Base-by-base conservation (phyloP, 2,329 filamentous ascomycete species). In the Fusarium verrucosum region DNA sequence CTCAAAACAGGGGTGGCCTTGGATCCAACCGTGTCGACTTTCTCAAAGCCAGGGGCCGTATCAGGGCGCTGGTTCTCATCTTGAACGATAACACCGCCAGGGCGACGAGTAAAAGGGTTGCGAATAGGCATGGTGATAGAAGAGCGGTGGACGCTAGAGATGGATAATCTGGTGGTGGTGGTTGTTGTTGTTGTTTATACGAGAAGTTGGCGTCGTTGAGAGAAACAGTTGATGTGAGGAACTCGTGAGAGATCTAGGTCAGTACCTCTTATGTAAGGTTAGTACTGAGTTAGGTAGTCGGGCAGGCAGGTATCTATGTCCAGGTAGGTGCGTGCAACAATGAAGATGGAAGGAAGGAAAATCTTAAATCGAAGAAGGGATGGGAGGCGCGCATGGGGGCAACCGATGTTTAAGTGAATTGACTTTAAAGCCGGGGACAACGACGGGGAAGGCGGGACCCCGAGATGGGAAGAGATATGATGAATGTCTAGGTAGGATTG, bases 101-200 rank as follows among this genome's bases (percentile, higher is more conserved):
- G 78, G 50, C 86, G 88, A 71, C 86, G 85, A 53, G 84, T 80
- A 74, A 92, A 90, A 26, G 89, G 87, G 76, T 92, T 92, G 68
- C 90, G 88, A 73, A 92, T 90, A 62, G 87, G 85, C 89, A 91
- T 91, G 57, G 66, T 80, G 58, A 42, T 52, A 38, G 51, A 56
- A 26, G 43, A 57, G 44, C 46, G 49, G 45, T 40, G 50, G 58
- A n/a, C 35, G 53, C 50, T 41, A 38, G 26, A 20, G 45, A 58
- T 54, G 50, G 17, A 37, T 45, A 53, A 20, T 44, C 51, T 52
- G 30, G 22, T n/a, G n/a, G n/a, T n/a, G n/a, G n/a, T n/a, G n/a
- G n/a, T n/a, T n/a, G n/a, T n/a, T n/a, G n/a, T n/a, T n/a, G 28
- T 59, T 49, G 46, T 38, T 62, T 44, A 13, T 66, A 37, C 35